Evolutionary conservation across 192 early-diverging fungal genomes (phyloP).

Genomic region (Rhizoclosmatium globosum): DNA sequence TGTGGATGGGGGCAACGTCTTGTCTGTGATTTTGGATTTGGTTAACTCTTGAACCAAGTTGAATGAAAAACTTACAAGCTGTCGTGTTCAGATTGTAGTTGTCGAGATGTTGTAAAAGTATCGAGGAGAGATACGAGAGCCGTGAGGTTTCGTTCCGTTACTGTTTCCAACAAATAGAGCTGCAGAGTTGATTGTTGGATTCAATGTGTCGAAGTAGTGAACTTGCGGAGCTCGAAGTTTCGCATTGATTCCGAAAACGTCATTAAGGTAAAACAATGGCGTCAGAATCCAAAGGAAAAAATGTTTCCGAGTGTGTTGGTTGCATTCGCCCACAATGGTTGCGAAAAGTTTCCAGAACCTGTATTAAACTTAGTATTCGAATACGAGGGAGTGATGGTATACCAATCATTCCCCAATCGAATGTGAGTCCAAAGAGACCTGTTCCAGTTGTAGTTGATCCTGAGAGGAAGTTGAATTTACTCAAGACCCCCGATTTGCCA

Average conservation of each 20-base stretch:
- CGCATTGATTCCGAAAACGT: conserved; percentile 40
- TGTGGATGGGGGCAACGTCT: conserved; percentile 14
- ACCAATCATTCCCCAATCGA: conserved; percentile 15
- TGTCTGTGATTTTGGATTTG: too few species aligned
- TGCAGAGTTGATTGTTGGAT: conserved; percentile 17
- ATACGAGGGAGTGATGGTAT: too few species aligned
- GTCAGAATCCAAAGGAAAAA: conserved; percentile 36
- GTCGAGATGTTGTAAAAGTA: conserved; percentile 29
- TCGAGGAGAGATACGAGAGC: not conserved
- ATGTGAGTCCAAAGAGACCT: conserved; percentile 12
- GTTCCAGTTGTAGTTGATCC: conserved; percentile 13
- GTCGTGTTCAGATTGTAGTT: conserved; percentile 27
- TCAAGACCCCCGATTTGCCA: not conserved
- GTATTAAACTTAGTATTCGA: not conserved
- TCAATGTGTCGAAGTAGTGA: not conserved
- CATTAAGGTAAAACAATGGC: conserved; percentile 40
- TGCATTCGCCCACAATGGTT: conserved; percentile 23
- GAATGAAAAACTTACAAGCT: not conserved
- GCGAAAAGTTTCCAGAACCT: conserved; percentile 26
- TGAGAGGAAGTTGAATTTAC: not conserved
- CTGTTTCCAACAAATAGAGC: conserved; percentile 24
- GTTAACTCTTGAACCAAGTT: too few species aligned
- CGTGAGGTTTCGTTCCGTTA: not conserved
- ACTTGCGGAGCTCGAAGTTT: not conserved
- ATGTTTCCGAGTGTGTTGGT: conserved; percentile 9